Conservation (phyloP, 108 stramenopile genomes). For the Aurantiochytrium sp. region DNA sequence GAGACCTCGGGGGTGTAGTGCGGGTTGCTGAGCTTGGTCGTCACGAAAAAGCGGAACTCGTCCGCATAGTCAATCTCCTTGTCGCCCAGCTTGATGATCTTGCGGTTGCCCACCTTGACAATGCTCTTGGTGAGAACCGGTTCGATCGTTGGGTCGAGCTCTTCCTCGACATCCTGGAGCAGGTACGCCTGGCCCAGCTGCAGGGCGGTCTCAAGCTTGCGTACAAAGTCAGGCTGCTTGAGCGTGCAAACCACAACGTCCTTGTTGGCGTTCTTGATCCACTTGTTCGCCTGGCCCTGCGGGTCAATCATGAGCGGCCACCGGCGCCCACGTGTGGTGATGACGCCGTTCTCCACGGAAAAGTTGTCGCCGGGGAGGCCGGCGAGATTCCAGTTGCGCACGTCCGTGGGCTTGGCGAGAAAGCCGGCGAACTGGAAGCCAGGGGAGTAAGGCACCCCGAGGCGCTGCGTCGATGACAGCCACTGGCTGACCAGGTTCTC, state of each 20-base stretch:
- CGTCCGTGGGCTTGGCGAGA: conserved; percentile 64
- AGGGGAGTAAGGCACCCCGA: conserved; percentile 46
- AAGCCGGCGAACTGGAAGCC: conserved; percentile 56
- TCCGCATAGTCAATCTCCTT: conserved; percentile 65
- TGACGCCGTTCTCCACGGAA: conserved; percentile 65
- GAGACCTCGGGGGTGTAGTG: conserved; percentile 69
- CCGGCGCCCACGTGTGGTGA: conserved; percentile 57
- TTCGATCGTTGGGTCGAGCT: conserved; percentile 64
- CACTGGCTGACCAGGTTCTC: conserved; percentile 45
- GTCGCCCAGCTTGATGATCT: conserved; percentile 61
- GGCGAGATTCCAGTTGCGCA: conserved; percentile 63
- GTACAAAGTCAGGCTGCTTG: conserved; percentile 60
- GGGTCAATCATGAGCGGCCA: conserved; percentile 73
- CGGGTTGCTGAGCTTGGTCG: conserved; percentile 56
- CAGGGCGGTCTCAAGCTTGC: conserved; percentile 56
- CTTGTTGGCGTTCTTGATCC: conserved; percentile 61
- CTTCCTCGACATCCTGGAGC: conserved; percentile 66
- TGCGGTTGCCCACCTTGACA: conserved; percentile 57
- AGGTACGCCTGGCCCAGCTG: conserved; percentile 57
- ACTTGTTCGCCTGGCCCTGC: conserved; percentile 65
- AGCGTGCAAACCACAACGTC: conserved; percentile 54
- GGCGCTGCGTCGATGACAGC: conserved; percentile 34
- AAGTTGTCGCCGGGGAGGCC: conserved; percentile 64
- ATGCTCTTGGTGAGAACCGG: conserved; percentile 65
- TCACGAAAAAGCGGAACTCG: conserved; percentile 51